Base-by-base conservation (phyloP, 345 rosid species). In the Theobroma cacao region DNA sequence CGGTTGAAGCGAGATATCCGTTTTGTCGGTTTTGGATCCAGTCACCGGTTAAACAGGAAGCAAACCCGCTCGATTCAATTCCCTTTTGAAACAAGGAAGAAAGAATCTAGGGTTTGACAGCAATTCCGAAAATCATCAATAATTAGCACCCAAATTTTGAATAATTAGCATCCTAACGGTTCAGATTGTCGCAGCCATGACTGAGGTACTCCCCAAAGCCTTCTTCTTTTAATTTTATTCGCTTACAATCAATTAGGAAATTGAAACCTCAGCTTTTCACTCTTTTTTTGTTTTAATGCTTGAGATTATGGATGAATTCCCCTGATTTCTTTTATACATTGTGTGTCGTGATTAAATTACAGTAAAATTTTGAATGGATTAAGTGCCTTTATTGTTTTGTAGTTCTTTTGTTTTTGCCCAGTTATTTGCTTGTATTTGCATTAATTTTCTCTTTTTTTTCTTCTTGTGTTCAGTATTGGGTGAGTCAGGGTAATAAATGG, bases 401-500 rank as follows among this genome's bases (percentile, higher is more conserved):
- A n/a, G n/a, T 66, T 38, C 1, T 10, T 1, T 28, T 65, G 31
- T 15, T 47, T 58, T 58, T 11, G 5, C n/a, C n/a, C 72, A 12
- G 28, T 38, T 38, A 36, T 20, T n/a, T 36, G 15, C 15, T 8
- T 65, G 47, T 67, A 26, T 7, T 13, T 41, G 55, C 20, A 41
- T 13, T 11, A 28, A n/a, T 17, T 70, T 74, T 41, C 41, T 10
- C 4, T 40, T 31, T 47, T 48, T 53, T 45, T 36, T 7, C 18
- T 20, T 64, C 53, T 26, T 58, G 80, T 5, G 7, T 36, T 48
- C 82, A 95, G 99, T 95, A 86, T 82, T 92, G 99, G 99, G 98
- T 95, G 41, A 94, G 98, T 72, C 98, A 95, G 81, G 98, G 98
- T 22, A 95, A 95, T 66, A 92, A 95, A 86, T 95, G 97, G 98